Percentiles rank a stretch among this genome's conserved stretches.
Evolutionary conservation across 192 early-diverging fungal genomes (phyloP).

Genomic region (Coemansia sp.): DNA sequence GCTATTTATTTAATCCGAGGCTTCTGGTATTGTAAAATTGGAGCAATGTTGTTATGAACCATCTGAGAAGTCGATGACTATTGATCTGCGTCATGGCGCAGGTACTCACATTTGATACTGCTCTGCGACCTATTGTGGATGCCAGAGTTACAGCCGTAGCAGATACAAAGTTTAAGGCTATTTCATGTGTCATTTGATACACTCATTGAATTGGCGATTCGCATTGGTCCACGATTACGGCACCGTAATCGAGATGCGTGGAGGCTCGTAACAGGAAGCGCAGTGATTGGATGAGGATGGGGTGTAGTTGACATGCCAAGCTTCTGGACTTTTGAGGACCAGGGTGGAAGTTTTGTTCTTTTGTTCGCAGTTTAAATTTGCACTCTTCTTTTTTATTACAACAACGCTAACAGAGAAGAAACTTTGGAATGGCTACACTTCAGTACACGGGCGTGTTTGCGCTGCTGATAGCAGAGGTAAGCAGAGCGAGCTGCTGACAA

Average conservation of each 20-base stretch:
- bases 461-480: conserved; percentile 45
- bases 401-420: not conserved
- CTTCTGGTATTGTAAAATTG: no score
- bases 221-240: no score
- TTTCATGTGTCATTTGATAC: not conserved
- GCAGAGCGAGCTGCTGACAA: not conserved
- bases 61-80: no score
- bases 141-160: conserved; percentile 47
- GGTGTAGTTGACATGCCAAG: not conserved
- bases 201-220: no score
- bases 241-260: conserved; percentile 34
- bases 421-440: conserved; percentile 39
- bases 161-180: conserved; percentile 48
- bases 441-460: conserved; percentile 52
- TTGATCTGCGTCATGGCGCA: not conserved
- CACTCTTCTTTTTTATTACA: not conserved
- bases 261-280: conserved; percentile 26
- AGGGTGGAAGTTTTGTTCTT: conserved; percentile 3
- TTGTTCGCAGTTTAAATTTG: conserved; percentile 2
- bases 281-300: not conserved
- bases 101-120: conserved; percentile 33
- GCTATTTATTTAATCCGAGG: no score
- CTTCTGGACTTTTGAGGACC: not conserved
- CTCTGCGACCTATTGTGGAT: conserved; percentile 32
- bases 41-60: no score